Evolutionary conservation across 2,329 filamentous ascomycete species (phyloP), one percentile per base, ranked within the genome.

Genomic region (Sporothrix euskadiensis): DNA sequence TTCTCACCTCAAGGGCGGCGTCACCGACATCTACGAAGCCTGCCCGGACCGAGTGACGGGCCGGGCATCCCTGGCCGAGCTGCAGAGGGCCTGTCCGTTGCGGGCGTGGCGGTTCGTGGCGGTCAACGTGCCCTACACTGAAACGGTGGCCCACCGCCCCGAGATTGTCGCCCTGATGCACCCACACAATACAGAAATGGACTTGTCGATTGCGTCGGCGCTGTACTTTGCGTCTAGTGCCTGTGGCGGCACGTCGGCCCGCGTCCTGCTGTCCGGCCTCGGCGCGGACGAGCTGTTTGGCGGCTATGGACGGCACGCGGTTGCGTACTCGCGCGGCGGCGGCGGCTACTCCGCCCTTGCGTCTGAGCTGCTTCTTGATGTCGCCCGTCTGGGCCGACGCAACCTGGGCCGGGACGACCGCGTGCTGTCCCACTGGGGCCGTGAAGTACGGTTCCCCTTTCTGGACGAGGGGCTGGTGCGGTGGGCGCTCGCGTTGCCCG

Each of bases 121-220:
- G 72, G 89, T 90, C 73, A 91, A 99, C 78, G 85, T 99, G 39
- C 92, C 95, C 0, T 98, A 95, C 79, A 80, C 85, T 6, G 92
- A 97, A 77, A 92, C 91, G 0, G 80, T 90, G 59, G 85, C 86
- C 1, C 92, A 97, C 78, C 89, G 93, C 75, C 79, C 86, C 3
- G 86, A 86, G 35, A 88, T 99, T 26, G 87, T 94, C 52, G 86
- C 88, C 1, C 85, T 99, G 22, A 98, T 99, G 80, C 87, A 92
- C 77, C 96, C 96, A 0, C 96, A 99, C 81, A 95, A 97, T 77
- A 99, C 96, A 0, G 96, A 99, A 82, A 99, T 99, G 96, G 96
- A 99, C 78, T 85, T 99, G 0, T 99, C 96, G 3, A 99, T 99
- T 78, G 92, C 93, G 0, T 91, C 88, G 77, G 96, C 96, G 0